Conservation (phyloP, 345 rosid genomes). For the Hypericum perforatum region DNA sequence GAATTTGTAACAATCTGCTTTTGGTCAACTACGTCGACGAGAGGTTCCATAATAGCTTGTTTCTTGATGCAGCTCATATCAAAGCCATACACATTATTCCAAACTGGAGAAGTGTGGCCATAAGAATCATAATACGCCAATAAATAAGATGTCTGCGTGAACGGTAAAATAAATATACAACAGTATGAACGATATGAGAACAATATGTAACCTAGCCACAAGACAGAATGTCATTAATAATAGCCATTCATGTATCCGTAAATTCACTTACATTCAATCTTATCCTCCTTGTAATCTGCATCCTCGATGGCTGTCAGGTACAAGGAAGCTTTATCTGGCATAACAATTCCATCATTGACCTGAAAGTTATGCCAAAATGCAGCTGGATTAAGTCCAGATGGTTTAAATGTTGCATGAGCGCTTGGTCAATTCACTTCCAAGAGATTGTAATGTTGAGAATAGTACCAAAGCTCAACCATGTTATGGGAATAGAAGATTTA, state of each 20-base stretch:
- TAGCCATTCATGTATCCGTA: neutral
- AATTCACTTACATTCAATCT: constrained; percentile 72
- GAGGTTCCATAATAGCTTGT: constrained; percentile 93
- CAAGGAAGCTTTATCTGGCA: constrained; percentile 91
- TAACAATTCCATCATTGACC: constrained; percentile 72
- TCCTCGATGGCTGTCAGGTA: constrained; percentile 89
- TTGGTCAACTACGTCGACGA: constrained; percentile 89
- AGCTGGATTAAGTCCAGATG: no score
- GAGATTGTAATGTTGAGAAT: no score
- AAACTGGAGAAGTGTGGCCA: constrained; percentile 37
- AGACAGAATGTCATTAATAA: no score
- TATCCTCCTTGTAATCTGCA: constrained; percentile 90
- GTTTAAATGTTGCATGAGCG: no score
- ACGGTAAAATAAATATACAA: no score
- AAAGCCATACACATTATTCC: constrained; percentile 90
- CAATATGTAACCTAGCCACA: no score
- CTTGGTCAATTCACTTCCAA: no score
- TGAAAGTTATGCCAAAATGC: constrained; percentile 12
- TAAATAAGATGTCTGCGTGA: neutral
- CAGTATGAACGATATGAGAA: no score
- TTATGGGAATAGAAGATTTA: constrained; percentile 1
- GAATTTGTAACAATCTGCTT: constrained; percentile 83
- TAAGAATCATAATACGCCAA: neutral
- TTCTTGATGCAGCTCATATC: constrained; percentile 98
- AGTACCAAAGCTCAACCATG: neutral